Conservation (phyloP, 805 yeast genomes). For the Blastobotrys attinorum region DNA sequence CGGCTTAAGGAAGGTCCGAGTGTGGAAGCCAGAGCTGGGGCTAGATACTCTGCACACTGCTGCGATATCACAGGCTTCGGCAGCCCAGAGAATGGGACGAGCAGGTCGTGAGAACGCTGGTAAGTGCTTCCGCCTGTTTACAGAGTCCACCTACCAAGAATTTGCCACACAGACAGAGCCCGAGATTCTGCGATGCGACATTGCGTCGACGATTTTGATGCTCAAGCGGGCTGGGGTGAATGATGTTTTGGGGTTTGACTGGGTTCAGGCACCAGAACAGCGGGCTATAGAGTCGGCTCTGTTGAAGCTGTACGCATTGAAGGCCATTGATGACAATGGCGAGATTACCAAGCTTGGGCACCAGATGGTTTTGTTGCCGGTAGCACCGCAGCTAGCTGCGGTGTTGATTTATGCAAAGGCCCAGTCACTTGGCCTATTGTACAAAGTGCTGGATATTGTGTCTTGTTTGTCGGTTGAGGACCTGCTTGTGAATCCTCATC, state of each 20-base stretch:
- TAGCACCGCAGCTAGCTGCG: constrained; percentile 86
- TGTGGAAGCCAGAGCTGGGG: constrained; percentile 90
- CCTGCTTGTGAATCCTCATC: constrained; percentile 67
- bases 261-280: constrained; percentile 88
- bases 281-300: constrained; percentile 70
- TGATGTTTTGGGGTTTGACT: constrained; percentile 73
- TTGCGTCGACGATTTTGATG: constrained; percentile 76
- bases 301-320: constrained; percentile 65
- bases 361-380: constrained; percentile 81
- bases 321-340: constrained; percentile 73
- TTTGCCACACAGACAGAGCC: constrained; percentile 82
- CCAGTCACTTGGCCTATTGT: constrained; percentile 34
- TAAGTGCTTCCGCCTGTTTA: constrained; percentile 76
- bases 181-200: constrained; percentile 81
- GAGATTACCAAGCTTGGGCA: constrained; percentile 71
- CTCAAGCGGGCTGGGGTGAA: constrained; percentile 76
- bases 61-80: constrained; percentile 90
- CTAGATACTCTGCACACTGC: constrained; percentile 87
- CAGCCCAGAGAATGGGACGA: constrained; percentile 93
- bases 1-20: constrained; percentile 87
- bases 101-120: constrained; percentile 98
- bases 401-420: constrained; percentile 64
- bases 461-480: constrained; percentile 93
- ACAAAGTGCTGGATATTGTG: constrained; percentile 76
- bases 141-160: constrained; percentile 58